Evolutionary conservation across 768 basidiomycete genomes (phyloP), one percentile per base, ranked within the genome.

Genomic region (Paxillus involutus): DNA sequence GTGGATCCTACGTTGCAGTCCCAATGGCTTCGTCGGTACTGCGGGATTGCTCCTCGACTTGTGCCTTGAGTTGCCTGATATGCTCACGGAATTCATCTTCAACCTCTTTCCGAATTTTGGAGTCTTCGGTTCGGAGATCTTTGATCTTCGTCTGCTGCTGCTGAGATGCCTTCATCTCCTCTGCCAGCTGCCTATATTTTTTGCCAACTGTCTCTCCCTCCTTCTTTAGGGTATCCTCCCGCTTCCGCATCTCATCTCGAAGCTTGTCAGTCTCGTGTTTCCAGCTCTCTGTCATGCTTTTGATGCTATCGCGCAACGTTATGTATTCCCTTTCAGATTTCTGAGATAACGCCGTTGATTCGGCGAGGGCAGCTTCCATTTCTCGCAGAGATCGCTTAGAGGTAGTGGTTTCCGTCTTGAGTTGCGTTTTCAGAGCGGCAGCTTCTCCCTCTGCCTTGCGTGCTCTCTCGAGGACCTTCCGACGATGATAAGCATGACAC

Each of bases 371-470:
- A 7, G 80, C 51, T 67, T 92, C 90, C 89, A 93, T 89, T 62
- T 93, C 91, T 19, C 88, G 84, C 11, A 92, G 66, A 0, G 83
- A 74, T 66, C 88, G 88, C 70, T 93, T 94, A 9, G 86, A 82
- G 12, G 80, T 78, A 2, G 83, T 69, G 2, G 86, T 85, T 64
- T 92, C 89, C 14, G 77, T 71, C 70, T 92, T 91, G 59, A 93
- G 80, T 58, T 88, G 85, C 3, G 78, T 61, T 69, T 88, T 91
- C 8, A 94, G 75, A 17, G 79, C 60, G 4, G 81, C 67, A 3
- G 88, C 84, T 63, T 92, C 88, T 0, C 84, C 78, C 67, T 95
- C 93, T 4, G 93, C 93, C 63, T 90, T 89, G 40, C 92, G 82
- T 16, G 92, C 92, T 6, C 93, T 84, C 59, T 90, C 89, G 32